These are phyloP conservation scores for Ceratocystis ficicola DNA, from an alignment of 2,329 filamentous ascomycete genomes.

Conservation along the genomic window DNA sequence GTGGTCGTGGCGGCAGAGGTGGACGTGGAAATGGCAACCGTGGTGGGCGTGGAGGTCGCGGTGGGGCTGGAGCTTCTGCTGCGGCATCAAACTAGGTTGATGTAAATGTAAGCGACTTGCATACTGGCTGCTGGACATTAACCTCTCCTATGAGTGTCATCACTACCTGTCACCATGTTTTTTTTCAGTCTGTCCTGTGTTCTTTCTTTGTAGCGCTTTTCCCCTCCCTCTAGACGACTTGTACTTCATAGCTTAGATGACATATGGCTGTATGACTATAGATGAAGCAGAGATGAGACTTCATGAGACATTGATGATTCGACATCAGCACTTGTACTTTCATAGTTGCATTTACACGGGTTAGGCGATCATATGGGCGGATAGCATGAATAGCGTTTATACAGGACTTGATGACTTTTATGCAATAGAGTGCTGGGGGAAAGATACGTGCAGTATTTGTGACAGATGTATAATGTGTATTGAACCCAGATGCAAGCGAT, in stretches of 20 bases:
- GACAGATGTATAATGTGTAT: neutral
- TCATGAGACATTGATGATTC: neutral
- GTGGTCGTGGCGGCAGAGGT: slow-evolving; percentile 29
- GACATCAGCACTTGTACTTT: neutral
- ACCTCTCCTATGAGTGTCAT: neutral
- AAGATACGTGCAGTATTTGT: no score
- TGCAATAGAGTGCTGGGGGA: neutral
- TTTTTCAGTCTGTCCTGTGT: neutral
- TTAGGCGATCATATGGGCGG: neutral
- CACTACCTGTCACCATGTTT: neutral
- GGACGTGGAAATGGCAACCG: slow-evolving; percentile 31
- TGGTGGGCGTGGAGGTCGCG: slow-evolving; percentile 29
- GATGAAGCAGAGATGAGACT: neutral
- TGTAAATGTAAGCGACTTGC: slow-evolving; percentile 15
- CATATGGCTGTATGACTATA: neutral
- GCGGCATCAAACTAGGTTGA: slow-evolving; percentile 23
- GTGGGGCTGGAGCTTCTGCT: slow-evolving; percentile 23
- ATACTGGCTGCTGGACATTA: neutral
- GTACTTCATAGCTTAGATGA: neutral
- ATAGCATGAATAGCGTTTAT: neutral
- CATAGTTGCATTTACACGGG: neutral
- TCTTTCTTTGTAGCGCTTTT: neutral
- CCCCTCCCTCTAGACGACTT: neutral
- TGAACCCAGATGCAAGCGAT: neutral
- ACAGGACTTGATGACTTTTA: neutral